Percentiles rank a stretch among this genome's conserved stretches.
phyloP scores from a whole-genome alignment of 768 basidiomycete genomes.

The Pleurotus salmoneostramineus region DNA sequence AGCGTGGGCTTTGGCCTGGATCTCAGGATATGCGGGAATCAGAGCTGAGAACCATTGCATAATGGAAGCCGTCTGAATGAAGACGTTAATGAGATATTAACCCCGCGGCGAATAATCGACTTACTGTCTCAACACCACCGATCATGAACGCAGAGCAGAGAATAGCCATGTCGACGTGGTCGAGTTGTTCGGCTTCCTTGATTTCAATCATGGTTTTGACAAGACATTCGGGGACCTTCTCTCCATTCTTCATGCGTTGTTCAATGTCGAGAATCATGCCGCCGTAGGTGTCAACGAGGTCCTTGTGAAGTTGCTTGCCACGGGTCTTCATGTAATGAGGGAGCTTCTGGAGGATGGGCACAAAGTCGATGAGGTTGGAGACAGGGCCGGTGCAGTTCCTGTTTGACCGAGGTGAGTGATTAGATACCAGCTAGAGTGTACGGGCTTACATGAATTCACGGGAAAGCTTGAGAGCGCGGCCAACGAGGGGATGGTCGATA shows the following conservation, averaged over 20 bases:
- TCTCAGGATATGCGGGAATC: constrained; percentile 26
- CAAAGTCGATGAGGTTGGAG: constrained; percentile 42
- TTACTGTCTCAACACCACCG: constrained; percentile 40
- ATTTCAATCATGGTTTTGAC: constrained; percentile 32
- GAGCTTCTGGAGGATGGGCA: constrained; percentile 35
- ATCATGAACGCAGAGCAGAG: constrained; percentile 39
- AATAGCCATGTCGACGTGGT: constrained; percentile 34
- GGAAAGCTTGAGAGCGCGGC: constrained; percentile 28
- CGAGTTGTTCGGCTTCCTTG: constrained; percentile 29
- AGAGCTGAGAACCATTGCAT: constrained; percentile 35
- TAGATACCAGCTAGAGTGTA: neutral
- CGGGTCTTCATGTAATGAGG: constrained; percentile 34
- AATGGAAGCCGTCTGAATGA: constrained; percentile 26
- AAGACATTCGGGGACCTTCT: constrained; percentile 37
- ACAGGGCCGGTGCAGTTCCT: constrained; percentile 39
- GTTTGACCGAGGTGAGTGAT: constrained; percentile 8
- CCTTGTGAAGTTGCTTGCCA: constrained; percentile 33
- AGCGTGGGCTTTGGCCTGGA: constrained; percentile 23
- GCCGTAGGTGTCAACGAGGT: constrained; percentile 32
- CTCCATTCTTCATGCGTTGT: constrained; percentile 28
- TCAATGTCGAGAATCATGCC: constrained; percentile 34
- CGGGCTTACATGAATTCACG: constrained; percentile 40
- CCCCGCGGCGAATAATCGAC: constrained; percentile 5
- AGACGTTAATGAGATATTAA: neutral
- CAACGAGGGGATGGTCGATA: constrained; percentile 32